A percentile compares a stretch with the other conserved stretches of the same genome.
These are phyloP conservation scores for Cyclotella baltica DNA, from an alignment of 108 stramenopile species.

Conservation along the genomic window DNA sequence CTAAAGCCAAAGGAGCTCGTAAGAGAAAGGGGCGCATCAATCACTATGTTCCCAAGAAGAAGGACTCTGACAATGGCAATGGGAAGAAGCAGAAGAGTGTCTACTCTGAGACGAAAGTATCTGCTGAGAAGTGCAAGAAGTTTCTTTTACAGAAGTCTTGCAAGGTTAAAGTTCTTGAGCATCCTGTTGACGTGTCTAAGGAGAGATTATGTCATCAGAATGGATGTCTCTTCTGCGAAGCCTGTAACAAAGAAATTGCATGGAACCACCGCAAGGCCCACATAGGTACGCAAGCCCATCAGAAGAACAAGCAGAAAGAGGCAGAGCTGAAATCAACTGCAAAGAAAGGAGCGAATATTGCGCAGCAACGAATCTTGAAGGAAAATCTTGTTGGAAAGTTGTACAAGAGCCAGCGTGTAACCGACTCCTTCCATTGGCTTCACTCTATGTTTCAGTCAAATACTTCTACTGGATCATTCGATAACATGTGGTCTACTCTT, in stretches of 20 bases:
- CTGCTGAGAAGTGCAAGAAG: too few species aligned
- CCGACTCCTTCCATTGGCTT: not conserved
- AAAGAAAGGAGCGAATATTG: not conserved
- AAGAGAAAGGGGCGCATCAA: too few species aligned
- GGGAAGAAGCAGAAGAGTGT: too few species aligned
- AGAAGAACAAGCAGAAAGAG: not conserved
- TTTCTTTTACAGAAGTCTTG: too few species aligned
- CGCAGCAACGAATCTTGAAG: not conserved
- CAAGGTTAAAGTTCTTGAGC: too few species aligned
- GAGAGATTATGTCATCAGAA: not conserved
- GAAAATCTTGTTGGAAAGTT: not conserved
- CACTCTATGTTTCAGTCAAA: not conserved
- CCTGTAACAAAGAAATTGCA: not conserved
- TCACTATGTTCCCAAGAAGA: too few species aligned
- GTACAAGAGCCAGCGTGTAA: not conserved
- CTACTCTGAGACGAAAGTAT: too few species aligned
- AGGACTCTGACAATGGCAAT: too few species aligned
- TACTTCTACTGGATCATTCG: not conserved
- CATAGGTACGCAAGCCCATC: not conserved
- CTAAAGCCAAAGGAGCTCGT: not conserved
- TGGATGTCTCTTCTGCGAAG: not conserved
- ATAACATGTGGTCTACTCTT: not conserved
- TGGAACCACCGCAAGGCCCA: not conserved
- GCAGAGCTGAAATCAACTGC: not conserved
- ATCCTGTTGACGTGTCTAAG: not conserved